These are phyloP conservation scores for Brassica juncea DNA, from an alignment of 345 rosid genomes.

Conservation along the genomic window DNA sequence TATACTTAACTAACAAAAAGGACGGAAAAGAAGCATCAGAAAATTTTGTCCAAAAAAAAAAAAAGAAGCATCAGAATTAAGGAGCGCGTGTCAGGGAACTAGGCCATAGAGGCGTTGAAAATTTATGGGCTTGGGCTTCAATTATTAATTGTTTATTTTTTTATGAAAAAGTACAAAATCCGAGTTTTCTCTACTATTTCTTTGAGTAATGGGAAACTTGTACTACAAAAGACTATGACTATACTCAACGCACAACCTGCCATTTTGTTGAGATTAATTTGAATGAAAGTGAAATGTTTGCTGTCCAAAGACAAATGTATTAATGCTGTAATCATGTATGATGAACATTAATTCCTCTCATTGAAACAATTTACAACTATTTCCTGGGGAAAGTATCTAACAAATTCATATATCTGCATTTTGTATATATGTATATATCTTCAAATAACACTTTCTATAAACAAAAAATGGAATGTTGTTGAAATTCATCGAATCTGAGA, in stretches of 20 bases:
- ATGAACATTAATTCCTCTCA: constrained; percentile 16
- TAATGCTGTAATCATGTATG: not conserved
- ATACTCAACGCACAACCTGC: not conserved
- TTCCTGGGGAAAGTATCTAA: constrained; percentile 20
- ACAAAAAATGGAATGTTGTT: not conserved
- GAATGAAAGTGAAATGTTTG: not conserved
- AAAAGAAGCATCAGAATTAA: not conserved
- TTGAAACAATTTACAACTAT: constrained; percentile 29
- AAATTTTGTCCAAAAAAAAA: too few species aligned
- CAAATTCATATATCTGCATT: not conserved
- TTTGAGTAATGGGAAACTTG: not conserved
- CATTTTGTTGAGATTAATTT: not conserved
- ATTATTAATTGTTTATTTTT: not conserved
- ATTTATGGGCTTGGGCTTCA: not conserved
- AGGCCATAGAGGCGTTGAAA: not conserved
- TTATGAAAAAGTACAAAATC: not conserved
- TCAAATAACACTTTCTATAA: not conserved
- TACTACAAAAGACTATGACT: not conserved
- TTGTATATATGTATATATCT: not conserved
- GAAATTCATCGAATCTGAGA: constrained; percentile 33
- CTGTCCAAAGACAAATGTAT: not conserved
- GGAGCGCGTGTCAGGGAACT: not conserved
- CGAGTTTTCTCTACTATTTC: not conserved
- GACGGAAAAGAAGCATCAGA: not conserved
- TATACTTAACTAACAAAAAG: not conserved